Evolutionary conservation across 148 eudicot species (phyloP).

Genomic region (Persicaria maculosa): DNA sequence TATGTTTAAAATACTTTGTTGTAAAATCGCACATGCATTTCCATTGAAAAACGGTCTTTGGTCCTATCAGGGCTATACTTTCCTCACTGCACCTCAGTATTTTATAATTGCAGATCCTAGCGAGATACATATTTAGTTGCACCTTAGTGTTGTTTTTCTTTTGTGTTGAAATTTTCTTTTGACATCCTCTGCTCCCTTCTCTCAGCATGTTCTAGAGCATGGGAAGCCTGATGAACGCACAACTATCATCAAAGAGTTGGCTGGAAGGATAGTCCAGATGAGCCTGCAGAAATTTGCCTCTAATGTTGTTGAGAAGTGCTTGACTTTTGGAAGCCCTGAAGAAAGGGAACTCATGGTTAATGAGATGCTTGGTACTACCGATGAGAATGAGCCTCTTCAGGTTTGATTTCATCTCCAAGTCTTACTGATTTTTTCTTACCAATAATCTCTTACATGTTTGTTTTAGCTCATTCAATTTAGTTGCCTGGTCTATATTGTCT

Average conservation of each 20-base stretch:
- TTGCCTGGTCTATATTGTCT: not conserved
- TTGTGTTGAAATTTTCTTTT: not conserved
- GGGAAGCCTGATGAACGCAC: conserved; percentile 91
- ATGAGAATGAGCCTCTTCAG: conserved; percentile 99
- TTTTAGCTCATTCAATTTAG: not conserved
- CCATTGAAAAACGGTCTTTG: not conserved
- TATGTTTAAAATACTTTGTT: not conserved
- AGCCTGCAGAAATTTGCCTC: conserved; percentile 99
- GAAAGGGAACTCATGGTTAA: conserved; percentile 78
- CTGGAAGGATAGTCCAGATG: conserved; percentile 93
- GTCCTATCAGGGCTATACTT: not conserved
- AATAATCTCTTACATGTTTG: not conserved
- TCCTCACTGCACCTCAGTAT: not conserved
- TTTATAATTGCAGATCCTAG: not conserved
- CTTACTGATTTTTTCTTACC: not conserved
- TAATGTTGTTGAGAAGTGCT: conserved; percentile 93
- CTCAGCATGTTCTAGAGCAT: conserved; percentile 90
- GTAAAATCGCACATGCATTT: not conserved
- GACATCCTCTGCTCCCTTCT: conserved; percentile 8
- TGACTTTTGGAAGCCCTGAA: conserved; percentile 66
- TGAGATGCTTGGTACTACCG: conserved; percentile 98
- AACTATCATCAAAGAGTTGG: conserved; percentile 73
- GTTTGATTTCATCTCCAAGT: conserved; percentile 27
- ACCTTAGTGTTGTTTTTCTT: not conserved
- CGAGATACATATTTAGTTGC: no score